Evolutionary conservation across 345 rosid species (phyloP).

Genomic region (Eucalyptus coolabah): DNA sequence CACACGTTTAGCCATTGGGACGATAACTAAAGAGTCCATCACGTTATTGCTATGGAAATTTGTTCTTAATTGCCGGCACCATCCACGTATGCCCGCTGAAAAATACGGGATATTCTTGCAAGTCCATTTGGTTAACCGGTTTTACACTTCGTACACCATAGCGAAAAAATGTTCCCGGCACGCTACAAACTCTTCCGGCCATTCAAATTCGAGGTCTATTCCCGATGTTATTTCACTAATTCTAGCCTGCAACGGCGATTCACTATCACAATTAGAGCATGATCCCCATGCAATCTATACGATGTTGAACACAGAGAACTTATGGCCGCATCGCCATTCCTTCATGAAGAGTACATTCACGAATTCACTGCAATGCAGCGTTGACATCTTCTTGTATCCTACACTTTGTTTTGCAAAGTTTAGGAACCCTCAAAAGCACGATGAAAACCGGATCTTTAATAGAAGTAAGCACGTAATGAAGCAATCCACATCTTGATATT

Average conservation of each 20-base stretch:
- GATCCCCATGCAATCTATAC: not conserved
- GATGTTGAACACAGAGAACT: not conserved
- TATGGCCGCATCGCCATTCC: not conserved
- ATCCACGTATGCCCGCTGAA: not conserved
- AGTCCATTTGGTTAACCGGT: not conserved
- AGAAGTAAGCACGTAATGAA: not conserved
- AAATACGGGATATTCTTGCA: not conserved
- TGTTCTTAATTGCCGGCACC: not conserved
- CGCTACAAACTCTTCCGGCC: not conserved
- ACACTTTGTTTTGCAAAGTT: not conserved
- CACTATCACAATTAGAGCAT: not conserved
- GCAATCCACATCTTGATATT: not conserved
- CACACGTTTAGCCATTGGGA: not conserved
- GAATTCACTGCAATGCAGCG: not conserved
- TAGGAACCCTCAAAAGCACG: not conserved
- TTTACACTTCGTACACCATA: not conserved
- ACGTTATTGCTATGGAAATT: not conserved
- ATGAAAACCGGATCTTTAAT: not conserved
- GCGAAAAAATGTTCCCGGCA: not conserved
- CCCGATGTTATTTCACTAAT: not conserved
- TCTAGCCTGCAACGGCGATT: not conserved
- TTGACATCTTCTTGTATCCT: not conserved
- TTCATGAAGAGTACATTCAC: not conserved
- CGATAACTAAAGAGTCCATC: not conserved
- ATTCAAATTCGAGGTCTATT: not conserved